A percentile compares a stretch with the other conserved stretches of the same genome.
phyloP scores from a whole-genome alignment of 1,139 yeast genomes.

The Candida albicans region DNA sequence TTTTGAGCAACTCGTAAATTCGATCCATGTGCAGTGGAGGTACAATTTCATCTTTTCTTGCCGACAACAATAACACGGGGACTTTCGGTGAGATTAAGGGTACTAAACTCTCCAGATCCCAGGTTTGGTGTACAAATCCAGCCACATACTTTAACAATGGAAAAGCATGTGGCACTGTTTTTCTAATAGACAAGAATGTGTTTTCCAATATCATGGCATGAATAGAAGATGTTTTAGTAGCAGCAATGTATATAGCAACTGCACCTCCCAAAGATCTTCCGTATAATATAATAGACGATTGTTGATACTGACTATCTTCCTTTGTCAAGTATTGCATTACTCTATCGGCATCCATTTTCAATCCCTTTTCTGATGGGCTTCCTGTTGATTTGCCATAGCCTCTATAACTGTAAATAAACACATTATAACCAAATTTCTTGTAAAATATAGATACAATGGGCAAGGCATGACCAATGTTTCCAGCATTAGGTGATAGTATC shows the following conservation, averaged over 20 bases:
- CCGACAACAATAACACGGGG: constrained; percentile 74
- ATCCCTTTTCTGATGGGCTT: constrained; percentile 69
- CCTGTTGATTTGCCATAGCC: constrained; percentile 93
- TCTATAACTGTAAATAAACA: constrained; percentile 82
- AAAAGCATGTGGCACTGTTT: constrained; percentile 80
- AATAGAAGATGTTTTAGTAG: constrained; percentile 49
- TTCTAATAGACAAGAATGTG: constrained; percentile 75
- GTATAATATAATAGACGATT: constrained; percentile 64
- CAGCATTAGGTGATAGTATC: constrained; percentile 90
- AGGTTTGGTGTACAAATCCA: constrained; percentile 68
- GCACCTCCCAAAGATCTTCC: constrained; percentile 97
- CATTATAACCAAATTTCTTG: constrained; percentile 67
- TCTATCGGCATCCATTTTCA: constrained; percentile 79
- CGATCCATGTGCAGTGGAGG: constrained; percentile 82
- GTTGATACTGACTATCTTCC: constrained; percentile 52
- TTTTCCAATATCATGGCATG: constrained; percentile 78
- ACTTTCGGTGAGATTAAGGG: constrained; percentile 49
- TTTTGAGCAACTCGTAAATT: constrained; percentile 52
- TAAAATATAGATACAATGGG: constrained; percentile 79
- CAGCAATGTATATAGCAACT: constrained; percentile 80
- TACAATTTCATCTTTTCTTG: constrained; percentile 81
- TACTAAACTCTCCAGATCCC: constrained; percentile 77
- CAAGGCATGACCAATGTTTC: constrained; percentile 90
- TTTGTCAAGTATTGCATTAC: constrained; percentile 58
- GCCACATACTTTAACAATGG: constrained; percentile 64